Base-by-base conservation (phyloP, 2,329 filamentous ascomycete species). In the Coniella lustricola region DNA sequence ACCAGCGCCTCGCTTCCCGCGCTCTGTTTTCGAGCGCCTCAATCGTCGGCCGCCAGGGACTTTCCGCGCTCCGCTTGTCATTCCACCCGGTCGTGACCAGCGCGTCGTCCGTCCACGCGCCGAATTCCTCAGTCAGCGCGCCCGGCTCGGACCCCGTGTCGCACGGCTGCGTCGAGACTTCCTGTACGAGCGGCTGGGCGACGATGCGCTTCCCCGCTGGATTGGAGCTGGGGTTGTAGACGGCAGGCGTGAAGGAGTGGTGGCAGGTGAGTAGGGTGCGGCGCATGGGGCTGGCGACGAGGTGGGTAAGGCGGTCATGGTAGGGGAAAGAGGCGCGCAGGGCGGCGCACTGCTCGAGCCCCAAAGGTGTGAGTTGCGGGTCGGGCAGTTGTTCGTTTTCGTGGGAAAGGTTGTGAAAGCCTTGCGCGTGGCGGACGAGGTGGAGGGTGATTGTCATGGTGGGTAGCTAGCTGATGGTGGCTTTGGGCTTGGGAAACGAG, bases 221-320 rank as follows among this genome's bases (percentile, higher is more conserved):
- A 20, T 14, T 20, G 8, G 17, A 75, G 18, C 14, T 35, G 22
- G 43, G 21, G 22, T 16, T n/a, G 20, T 2, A 10, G 20, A 12
- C 38, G 38, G 17, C 38, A 7, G 38, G 22, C 8, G 38, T 25
- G 64, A 95, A 94, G 39, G 79, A 76, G 46, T 81, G 68, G 25
- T 89, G 73, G 31, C 85, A 83, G 2, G 90, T 95, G 66, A 87
- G 81, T 39, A 95, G 73, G 2, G 90, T 94, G 53, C 90, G 81
- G 44, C 84, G 82, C 56, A 95, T 75, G 5, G 90, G 89, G 1
- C 87, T 93, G 34, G 88, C 82, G 18, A 90, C 76, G 12, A 95
- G 75, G 56, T 85, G 75, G 4, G 84, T 83, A 59, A 93, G 70
- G 34, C 74, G 66, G 53, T 72, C 68, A 62, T 86, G 83, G 64